Percentiles rank a stretch among this genome's conserved stretches.
Evolutionary conservation across 495 filamentous ascomycete genomes (phyloP).

Genomic region (Parathielavia hyrcaniae): DNA sequence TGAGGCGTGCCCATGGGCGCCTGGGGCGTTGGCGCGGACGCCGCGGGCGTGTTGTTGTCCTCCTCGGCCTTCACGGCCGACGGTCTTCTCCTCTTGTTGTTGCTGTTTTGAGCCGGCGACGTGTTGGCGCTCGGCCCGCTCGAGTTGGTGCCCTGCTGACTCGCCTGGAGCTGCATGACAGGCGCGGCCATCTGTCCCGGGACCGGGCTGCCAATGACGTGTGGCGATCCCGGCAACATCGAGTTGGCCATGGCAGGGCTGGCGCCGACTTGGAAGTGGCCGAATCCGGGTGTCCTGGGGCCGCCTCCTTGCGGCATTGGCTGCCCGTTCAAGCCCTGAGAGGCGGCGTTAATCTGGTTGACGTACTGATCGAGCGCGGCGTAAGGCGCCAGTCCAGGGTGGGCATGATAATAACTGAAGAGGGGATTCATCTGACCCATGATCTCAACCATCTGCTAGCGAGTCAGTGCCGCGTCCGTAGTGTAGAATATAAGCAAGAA

Average conservation of each 20-base stretch:
- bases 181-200: constrained; percentile 55
- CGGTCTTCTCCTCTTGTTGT: constrained; percentile 72
- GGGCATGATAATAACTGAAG: constrained; percentile 54
- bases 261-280: constrained; percentile 48
- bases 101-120: constrained; percentile 68
- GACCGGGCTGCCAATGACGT: constrained; percentile 50
- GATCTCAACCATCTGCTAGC: constrained; percentile 59
- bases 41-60: constrained; percentile 36
- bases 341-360: constrained; percentile 31
- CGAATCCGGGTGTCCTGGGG: constrained; percentile 44
- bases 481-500: background rate
- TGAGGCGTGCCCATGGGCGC: constrained; percentile 37
- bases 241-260: constrained; percentile 51
- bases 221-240: constrained; percentile 55
- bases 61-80: constrained; percentile 73
- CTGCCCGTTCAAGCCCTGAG: constrained; percentile 40
- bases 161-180: constrained; percentile 66
- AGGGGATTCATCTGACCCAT: constrained; percentile 67
- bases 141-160: constrained; percentile 63
- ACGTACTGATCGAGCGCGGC: constrained; percentile 59
- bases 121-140: constrained; percentile 75
- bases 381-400: constrained; percentile 54
- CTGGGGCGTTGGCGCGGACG: constrained; percentile 40
- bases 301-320: constrained; percentile 35
- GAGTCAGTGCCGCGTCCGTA: constrained; percentile 6